Base-by-base conservation (phyloP, 2,329 filamentous ascomycete species). In the Microascus cirrosus region DNA sequence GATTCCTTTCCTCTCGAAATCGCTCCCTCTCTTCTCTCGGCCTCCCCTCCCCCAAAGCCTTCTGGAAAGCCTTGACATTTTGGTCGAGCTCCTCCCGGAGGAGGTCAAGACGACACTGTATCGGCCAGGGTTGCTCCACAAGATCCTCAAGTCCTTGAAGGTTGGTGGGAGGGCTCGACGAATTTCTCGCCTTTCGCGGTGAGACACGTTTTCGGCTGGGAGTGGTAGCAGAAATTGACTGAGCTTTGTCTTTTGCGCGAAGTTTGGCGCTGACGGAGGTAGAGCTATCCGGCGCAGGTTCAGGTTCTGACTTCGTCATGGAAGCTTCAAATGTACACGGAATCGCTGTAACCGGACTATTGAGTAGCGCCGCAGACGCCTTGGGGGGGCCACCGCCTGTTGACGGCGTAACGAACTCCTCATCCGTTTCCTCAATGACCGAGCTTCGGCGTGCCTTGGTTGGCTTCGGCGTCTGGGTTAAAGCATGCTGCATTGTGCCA, bases 391-490 rank as follows among this genome's bases (percentile, higher is more conserved):
- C 20, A 20, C 35, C 51, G 12, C 56, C 35, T 11, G 68, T 68
- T 10, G 68, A 70, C 13, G 77, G 72, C 5, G 74, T 74, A 6
- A 77, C 63, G 50, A 76, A 77, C 51, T 83, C 80, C 51, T 83
- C 80, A 52, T 83, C 81, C 0, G 81, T 84, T 62, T 84, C 81
- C 56, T 77, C 72, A 48, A 83, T 77, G 7, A 81, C 66, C 36
- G 71, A 68, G 34, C n/a, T 45, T 22, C 45, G 4, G n/a, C 57
- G 57, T n/a, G 50, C 24, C 20, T 48, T 45, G 25, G 15, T 35
- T 32, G 39, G 52, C 20, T 52, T 51, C 32, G 57, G 57, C 39
- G 57, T 55, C 39, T 28, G 57, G 22, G 50, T 51, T 45, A 58
- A 32, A 53, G 56, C 56, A 45, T 51, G 56, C 28, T 58, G 20